Base-by-base conservation (phyloP, 1,139 yeast genomes). In the Nakaseomyces bracarensis region DNA sequence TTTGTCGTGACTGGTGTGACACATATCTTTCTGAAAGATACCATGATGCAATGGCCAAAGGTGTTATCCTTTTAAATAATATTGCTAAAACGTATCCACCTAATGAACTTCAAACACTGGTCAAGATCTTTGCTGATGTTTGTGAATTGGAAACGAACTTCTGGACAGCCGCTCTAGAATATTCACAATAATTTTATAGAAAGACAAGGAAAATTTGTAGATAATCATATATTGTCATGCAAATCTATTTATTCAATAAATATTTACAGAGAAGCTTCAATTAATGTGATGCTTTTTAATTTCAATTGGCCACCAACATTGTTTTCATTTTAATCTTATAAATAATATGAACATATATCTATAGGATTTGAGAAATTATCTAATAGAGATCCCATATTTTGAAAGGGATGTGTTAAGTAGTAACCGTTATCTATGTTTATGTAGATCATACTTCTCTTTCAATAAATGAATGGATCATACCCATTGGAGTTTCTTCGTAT, bases 381-480 rank as follows among this genome's bases (percentile, higher is more conserved):
- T n/a, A n/a, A n/a, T n/a, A 18, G 19, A 31, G 9, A 31, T 10
- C 23, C 19, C 13, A 31, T 4, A 19, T 11, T 10, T 13, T 18
- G n/a, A 11, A 14, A 14, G 20, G 10, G 19, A 6, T 8, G 14
- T 31, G 23, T 7, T 3, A 11, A 6, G 11, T 18, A 8, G n/a
- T 18, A 5, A 3, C 21, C 13, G 18, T 18, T 22, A 14, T 22
- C 7, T 7, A 10, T 22, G 10, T 22, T 22, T 22, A 7, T 22
- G 7, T 26, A 10, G 15, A 20, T 40, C 35, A 46, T 14, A 43
- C 42, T 21, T 68, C 74, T 61, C 95, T 75, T 49, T 82, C 89
- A 41, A 64, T 71, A 61, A 79, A 85, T 54, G 89, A 79, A 61
- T 79, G 75, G 55, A 86, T 82, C 81, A 85, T 72, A 25, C 94